phyloP scores from a whole-genome alignment of 2,329 filamentous ascomycete genomes.

The Aspergillus udagawae region DNA sequence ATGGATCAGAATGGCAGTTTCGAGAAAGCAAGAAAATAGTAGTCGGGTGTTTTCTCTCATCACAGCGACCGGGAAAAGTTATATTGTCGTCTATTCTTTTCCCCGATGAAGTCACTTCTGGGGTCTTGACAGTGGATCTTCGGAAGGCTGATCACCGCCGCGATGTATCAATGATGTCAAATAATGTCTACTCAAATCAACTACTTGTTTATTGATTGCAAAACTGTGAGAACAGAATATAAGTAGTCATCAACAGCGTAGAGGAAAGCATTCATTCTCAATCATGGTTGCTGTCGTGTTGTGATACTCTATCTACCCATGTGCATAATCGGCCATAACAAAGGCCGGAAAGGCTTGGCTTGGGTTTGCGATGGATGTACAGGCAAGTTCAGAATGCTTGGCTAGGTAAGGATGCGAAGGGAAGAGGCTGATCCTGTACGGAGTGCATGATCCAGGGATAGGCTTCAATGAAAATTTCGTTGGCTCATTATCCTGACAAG shows the following conservation, averaged over 20 bases:
- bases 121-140: conserved; percentile 5
- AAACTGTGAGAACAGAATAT: neutral
- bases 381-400: conserved; percentile 17
- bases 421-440: neutral
- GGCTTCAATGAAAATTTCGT: too few species aligned
- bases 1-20: neutral
- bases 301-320: neutral
- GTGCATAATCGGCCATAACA: conserved; percentile 6
- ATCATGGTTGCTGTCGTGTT: neutral
- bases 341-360: conserved; percentile 8
- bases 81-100: neutral
- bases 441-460: neutral
- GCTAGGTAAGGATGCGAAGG: conserved; percentile 15
- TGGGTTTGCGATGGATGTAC: conserved; percentile 3
- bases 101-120: conserved; percentile 8
- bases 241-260: neutral
- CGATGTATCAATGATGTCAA: conserved; percentile 5
- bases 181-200: neutral
- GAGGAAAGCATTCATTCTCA: neutral
- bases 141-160: conserved; percentile 2
- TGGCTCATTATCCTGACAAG: neutral
- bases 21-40: neutral
- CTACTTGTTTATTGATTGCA: neutral
- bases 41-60: neutral
- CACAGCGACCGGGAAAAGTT: neutral